Base-by-base conservation (phyloP, 2,329 filamentous ascomycete genomes). In the Colletotrichum echinochloae region DNA sequence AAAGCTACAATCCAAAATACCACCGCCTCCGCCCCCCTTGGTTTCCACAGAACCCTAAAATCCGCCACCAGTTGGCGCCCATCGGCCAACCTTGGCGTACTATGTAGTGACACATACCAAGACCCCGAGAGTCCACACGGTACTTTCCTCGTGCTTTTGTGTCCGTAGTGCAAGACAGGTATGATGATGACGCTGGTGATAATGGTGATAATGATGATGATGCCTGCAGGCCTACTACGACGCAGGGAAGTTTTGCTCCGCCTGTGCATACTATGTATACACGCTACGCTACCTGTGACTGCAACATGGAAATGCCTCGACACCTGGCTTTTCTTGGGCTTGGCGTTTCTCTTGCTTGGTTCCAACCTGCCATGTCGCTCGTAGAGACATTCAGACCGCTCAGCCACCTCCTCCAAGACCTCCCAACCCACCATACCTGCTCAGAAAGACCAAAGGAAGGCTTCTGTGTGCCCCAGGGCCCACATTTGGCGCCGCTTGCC, bases 31-130 rank as follows among this genome's bases (percentile, higher is more conserved):
- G 8, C 41, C 6, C 18, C 7, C 41, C 41, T 3, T 44, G 20
- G 20, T 46, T 46, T n/a, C 41, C 41, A 9, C 20, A n/a, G 41
- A 46, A 46, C 41, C 20, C 41, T 46, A n/a, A 46, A 52, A 54
- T 44, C 44, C 46, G 46, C 66, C 61, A 11, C 30, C 11, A 39
- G 48, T 68, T 35, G 65, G 60, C 65, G 65, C 60, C 60, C 35
- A 49, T 63, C 51, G 65, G 2, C 44, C 39, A 30, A 61, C n/a
- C 66, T 69, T 69, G 66, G 66, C 61, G 54, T 54, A n/a, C n/a
- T n/a, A n/a, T n/a, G n/a, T n/a, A 60, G 60, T 69, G 46, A 65
- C 61, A 69, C 60, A 60, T 69, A 55, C 66, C 65, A 64, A 68
- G 52, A 51, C 60, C 65, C 44, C 37, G 23, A 59, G 16, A 30